A percentile compares a stretch with the other conserved stretches of the same genome.
Evolutionary conservation across 148 eudicot genomes (phyloP).

Genomic region (Persicaria maculosa): DNA sequence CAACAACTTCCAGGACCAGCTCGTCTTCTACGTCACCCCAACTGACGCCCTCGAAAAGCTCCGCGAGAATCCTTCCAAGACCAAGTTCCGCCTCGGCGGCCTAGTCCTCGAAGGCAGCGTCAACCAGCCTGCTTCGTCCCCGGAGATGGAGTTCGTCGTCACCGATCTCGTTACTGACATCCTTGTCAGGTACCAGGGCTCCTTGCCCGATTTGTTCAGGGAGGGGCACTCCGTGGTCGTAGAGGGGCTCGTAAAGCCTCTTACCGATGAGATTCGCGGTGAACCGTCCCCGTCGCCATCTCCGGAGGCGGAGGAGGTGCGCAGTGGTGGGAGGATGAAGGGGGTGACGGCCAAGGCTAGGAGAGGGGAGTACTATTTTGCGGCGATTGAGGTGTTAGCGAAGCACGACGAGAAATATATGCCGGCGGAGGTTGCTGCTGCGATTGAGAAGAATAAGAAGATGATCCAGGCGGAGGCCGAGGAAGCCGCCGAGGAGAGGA

Average conservation of each 20-base stretch:
- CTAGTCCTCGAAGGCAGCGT: conserved; percentile 79
- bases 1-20: conserved; percentile 75
- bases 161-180: conserved; percentile 80
- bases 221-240: conserved; percentile 97
- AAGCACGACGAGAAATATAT: conserved; percentile 99
- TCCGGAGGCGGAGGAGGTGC: not conserved
- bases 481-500: conserved; percentile 31
- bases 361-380: conserved; percentile 56
- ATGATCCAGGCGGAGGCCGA: conserved; percentile 30
- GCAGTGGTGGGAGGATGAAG: conserved; percentile 24
- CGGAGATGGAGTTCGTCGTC: conserved; percentile 77
- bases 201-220: conserved; percentile 83
- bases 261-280: conserved; percentile 44
- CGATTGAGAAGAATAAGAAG: conserved; percentile 85
- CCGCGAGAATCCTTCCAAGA: conserved; percentile 33
- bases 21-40: conserved; percentile 80
- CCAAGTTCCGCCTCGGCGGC: conserved; percentile 73
- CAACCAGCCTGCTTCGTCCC: conserved; percentile 40
- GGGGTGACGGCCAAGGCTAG: conserved; percentile 61
- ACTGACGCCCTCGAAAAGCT: conserved; percentile 60
- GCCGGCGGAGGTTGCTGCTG: conserved; percentile 86
- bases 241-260: conserved; percentile 80
- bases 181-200: conserved; percentile 72
- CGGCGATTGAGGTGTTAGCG: conserved; percentile 83
- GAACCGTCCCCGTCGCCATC: conserved; percentile 14